Evolutionary conservation across 768 basidiomycete species (phyloP).

Genomic region (Pleurotus cornucopiae): DNA sequence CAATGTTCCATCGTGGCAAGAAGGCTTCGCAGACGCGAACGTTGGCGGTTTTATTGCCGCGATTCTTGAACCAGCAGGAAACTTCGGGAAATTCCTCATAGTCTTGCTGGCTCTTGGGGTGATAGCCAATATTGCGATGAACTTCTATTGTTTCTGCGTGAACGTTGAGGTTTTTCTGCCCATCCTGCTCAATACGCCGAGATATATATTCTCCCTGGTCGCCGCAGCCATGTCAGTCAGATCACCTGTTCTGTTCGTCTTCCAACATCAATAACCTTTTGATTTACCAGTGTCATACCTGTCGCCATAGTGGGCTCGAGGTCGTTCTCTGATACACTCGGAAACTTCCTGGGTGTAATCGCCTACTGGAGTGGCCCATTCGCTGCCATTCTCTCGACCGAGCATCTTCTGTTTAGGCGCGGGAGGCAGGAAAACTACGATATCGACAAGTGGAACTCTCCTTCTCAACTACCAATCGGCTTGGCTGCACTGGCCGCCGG

Average conservation of each 20-base stretch:
- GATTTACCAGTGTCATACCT: slow-evolving; percentile 49
- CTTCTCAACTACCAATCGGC: slow-evolving; percentile 54
- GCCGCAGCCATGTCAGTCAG: slow-evolving; percentile 59
- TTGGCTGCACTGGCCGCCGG: slow-evolving; percentile 54
- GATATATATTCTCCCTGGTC: slow-evolving; percentile 64
- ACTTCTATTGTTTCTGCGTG: slow-evolving; percentile 8
- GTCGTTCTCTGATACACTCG: slow-evolving; percentile 59
- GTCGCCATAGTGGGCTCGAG: slow-evolving; percentile 67
- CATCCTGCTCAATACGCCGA: slow-evolving; percentile 47
- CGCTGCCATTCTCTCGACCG: slow-evolving; percentile 52
- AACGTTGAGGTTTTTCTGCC: slow-evolving; percentile 9
- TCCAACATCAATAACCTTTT: background rate
- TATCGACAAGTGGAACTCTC: slow-evolving; percentile 49
- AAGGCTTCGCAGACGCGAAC: slow-evolving; percentile 24
- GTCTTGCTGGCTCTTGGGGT: slow-evolving; percentile 75
- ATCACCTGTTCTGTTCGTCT: background rate
- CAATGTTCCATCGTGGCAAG: no score
- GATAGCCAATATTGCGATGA: slow-evolving; percentile 9
- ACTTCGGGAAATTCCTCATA: slow-evolving; percentile 69
- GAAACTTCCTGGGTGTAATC: slow-evolving; percentile 51
- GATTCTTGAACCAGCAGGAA: slow-evolving; percentile 64
- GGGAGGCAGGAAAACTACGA: slow-evolving; percentile 46
- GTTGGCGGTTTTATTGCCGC: slow-evolving; percentile 71
- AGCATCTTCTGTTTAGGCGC: slow-evolving; percentile 64
- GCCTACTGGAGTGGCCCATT: slow-evolving; percentile 63